phyloP scores from a whole-genome alignment of 2,329 filamentous ascomycete species.

The Trichoderma sp. region DNA sequence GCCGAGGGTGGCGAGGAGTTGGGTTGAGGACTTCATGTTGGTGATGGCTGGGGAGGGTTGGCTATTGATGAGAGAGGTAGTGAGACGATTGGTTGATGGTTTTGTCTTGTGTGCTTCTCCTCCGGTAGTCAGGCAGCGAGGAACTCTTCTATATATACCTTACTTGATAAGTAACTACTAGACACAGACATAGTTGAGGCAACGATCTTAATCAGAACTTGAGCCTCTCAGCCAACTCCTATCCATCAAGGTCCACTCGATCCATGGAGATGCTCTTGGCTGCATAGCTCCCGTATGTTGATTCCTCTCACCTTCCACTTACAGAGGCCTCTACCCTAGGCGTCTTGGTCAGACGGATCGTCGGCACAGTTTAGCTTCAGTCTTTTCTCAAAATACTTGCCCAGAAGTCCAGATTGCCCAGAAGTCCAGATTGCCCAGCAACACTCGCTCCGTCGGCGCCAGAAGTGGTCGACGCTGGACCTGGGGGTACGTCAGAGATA shows the following conservation, averaged over 20 bases:
- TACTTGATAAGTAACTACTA: background rate
- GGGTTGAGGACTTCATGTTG: conserved; percentile 4
- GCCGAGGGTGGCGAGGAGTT: background rate
- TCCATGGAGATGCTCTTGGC: background rate
- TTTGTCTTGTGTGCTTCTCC: background rate
- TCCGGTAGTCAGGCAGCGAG: background rate
- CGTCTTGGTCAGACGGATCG: background rate
- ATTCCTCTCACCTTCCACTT: background rate
- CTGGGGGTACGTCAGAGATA: background rate
- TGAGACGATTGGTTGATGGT: too few species aligned
- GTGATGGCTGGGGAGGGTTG: too few species aligned
- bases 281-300: background rate
- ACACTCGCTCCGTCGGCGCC: background rate
- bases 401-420: background rate
- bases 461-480: background rate
- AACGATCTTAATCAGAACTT: background rate
- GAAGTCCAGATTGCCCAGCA: background rate
- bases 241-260: background rate
- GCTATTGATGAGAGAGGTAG: background rate
- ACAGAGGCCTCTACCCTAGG: background rate
- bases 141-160: background rate
- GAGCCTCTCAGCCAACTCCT: background rate
- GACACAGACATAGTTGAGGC: background rate
- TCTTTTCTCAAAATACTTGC: background rate
- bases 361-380: conserved; percentile 1